Evolutionary conservation across 805 yeast species (phyloP), one percentile per base, ranked within the genome.

Genomic region (Saccharomycopsis schoenii): DNA sequence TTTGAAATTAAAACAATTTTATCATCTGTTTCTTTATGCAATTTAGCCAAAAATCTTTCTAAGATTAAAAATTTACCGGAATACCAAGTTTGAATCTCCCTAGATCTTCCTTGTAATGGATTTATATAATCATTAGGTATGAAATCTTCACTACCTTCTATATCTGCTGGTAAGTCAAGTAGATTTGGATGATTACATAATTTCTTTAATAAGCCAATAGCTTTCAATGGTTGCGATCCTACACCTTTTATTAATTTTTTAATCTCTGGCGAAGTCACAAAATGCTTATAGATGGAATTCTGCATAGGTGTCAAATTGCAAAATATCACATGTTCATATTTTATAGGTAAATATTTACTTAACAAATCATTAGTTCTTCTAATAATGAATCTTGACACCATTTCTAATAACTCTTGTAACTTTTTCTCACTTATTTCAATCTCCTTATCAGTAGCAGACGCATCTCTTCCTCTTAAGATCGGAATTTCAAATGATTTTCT

Each of bases 301-400:
- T 94, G 99, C 73, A 92, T 79, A 0, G 89, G 89, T 1, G 93
- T 80, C 60, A 94, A 74, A 52, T 85, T 86, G 63, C 94, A 91
- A 71, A 93, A 94, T n/a, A 94, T 88, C 24, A 94, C 98, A 72
- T 94, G 96, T 71, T 94, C 99, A 70, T 91, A 92, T 72, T 94
- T 94, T 64, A 96, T 89, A 0, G 99, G 99, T 62, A 94, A 77
- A 69, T 94, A 94, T 72, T 94, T 93, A 37, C 97, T 86, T 60
- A 94, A 76, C 67, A 94, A 89, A 72, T 94, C 99, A 74, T 94
- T 94, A 0, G 98, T 91, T 69, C 99, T 83, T 70, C 99, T 81
- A 62, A 94, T 94, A 70, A 94, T 94, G 71, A 93, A 93, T 67
- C 84, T 86, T 40, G 92, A 88, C 1, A 94, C 99, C 55, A 91